Evolutionary conservation across 2,329 filamentous ascomycete species (phyloP), one percentile per base, ranked within the genome.

Genomic region (Penicillium sp.): DNA sequence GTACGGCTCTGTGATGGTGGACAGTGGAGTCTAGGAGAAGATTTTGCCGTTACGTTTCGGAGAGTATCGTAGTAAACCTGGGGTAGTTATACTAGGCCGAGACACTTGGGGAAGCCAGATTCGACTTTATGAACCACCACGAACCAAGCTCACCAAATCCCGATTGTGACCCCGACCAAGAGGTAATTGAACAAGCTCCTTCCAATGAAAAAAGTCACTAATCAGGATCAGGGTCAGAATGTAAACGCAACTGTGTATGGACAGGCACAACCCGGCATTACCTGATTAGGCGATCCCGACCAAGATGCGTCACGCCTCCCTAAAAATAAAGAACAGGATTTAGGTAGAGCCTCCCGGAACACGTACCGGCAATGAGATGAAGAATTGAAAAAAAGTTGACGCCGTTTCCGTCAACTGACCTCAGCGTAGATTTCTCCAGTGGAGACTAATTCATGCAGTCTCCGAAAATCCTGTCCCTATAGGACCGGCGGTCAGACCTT

Each of bases 241-340:
- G n/a, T 19, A 47, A n/a, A 46, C 37, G 22, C 21, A 31, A 11
- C 27, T 31, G 19, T 4, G 9, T 27, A 11, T 29, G 27, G 1
- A 39, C 11, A 37, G 35, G 35, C 35, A 24, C 46, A 44, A 24
- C 31, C 22, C 46, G 55, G 60, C 21, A 47, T 59, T 63, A 52
- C 61, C 57, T 22, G 26, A 63, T 62, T 55, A 44, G 59, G 63
- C 56, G 26, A 58, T 62, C 54, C 63, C 61, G 59, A 29, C 52
- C 55, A 52, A 48, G 48, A 46, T 50, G 44, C 52, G 22, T 51
- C 33, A 46, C 31, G 27, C 51, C 50, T 46, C 33, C 14, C 49
- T 29, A 54, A 61, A 59, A 59, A 55, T 54, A 57, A 49, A 27
- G 22, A 46, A 26, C 41, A 46, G 26, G 21, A 45, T 50, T 10